These are phyloP conservation scores for Keithomyces neogunnii DNA, from an alignment of 2,329 filamentous ascomycete species.

Conservation along the genomic window DNA sequence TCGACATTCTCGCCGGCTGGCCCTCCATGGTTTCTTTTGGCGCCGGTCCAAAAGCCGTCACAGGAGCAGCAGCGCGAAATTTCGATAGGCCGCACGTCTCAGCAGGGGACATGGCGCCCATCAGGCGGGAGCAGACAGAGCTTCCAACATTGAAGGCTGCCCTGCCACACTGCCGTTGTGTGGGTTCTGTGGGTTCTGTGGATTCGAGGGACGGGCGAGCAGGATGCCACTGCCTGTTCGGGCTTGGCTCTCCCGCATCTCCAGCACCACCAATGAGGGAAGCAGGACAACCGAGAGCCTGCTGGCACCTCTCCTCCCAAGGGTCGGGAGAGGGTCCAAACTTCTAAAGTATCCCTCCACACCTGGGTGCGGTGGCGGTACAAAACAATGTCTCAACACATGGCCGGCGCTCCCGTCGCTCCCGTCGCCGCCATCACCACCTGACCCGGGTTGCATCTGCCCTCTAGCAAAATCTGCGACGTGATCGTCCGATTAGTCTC, in stretches of 20 bases:
- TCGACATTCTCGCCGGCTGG: not conserved
- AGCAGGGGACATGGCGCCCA: conserved; percentile 6
- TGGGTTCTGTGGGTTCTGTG: not conserved
- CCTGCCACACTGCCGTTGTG: not conserved
- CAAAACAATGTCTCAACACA: not conserved
- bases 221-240: conserved; percentile 3
- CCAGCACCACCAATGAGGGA: not conserved
- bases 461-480: conserved; percentile 6
- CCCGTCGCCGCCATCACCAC: conserved; percentile 3
- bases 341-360: too few species aligned
- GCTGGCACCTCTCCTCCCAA: too few species aligned
- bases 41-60: conserved; percentile 8
- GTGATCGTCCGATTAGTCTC: conserved; percentile 8
- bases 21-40: not conserved
- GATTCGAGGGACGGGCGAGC: not conserved
- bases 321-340: too few species aligned
- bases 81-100: conserved; percentile 8
- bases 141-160: not conserved
- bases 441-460: conserved; percentile 7
- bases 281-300: not conserved
- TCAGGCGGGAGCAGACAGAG: not conserved
- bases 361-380: not conserved
- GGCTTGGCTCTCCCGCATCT: conserved; percentile 10
- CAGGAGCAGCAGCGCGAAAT: conserved; percentile 10
- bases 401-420: not conserved